Percentiles rank a stretch among this genome's conserved stretches.
Evolutionary conservation across 2,329 filamentous ascomycete species (phyloP).

Genomic region (Fonsecaea pedrosoi): DNA sequence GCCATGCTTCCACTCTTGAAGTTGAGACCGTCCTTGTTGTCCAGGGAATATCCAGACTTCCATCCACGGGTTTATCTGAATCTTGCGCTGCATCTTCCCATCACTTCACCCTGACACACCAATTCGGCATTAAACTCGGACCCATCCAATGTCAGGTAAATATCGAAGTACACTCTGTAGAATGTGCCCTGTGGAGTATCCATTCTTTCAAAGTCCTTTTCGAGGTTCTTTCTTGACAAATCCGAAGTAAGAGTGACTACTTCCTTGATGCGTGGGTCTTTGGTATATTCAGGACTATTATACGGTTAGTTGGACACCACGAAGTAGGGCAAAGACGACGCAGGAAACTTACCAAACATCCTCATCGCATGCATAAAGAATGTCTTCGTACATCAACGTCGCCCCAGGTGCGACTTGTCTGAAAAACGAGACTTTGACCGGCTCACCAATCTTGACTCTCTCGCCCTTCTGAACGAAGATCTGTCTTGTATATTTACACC

Average conservation of each 20-base stretch:
- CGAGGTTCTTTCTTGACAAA: conserved; percentile 94
- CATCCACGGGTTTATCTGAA: conserved; percentile 65
- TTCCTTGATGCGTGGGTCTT: conserved; percentile 99
- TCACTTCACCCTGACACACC: conserved; percentile 98
- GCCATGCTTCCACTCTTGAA: not conserved
- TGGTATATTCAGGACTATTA: conserved; percentile 85
- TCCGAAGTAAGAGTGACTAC: conserved; percentile 97
- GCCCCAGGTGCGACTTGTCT: conserved; percentile 95
- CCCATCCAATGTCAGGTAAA: conserved; percentile 91
- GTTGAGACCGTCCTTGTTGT: not conserved
- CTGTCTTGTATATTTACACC: conserved; percentile 97
- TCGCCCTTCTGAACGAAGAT: conserved; percentile 99
- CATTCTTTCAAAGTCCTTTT: conserved; percentile 99
- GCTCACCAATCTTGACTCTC: conserved; percentile 98
- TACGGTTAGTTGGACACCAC: not conserved
- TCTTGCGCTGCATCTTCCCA: conserved; percentile 92
- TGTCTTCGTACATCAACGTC: conserved; percentile 99
- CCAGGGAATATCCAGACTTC: not conserved
- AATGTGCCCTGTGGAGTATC: conserved; percentile 97
- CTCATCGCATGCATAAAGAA: conserved; percentile 95
- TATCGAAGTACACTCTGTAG: conserved; percentile 75
- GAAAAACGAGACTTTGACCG: conserved; percentile 99
- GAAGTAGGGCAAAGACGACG: not conserved
- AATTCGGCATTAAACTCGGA: conserved; percentile 98
- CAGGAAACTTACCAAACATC: conserved; percentile 68